A percentile compares a stretch with the other conserved stretches of the same genome.
Evolutionary conservation across 768 basidiomycete genomes (phyloP).

Genomic region (Pisolithus albus): DNA sequence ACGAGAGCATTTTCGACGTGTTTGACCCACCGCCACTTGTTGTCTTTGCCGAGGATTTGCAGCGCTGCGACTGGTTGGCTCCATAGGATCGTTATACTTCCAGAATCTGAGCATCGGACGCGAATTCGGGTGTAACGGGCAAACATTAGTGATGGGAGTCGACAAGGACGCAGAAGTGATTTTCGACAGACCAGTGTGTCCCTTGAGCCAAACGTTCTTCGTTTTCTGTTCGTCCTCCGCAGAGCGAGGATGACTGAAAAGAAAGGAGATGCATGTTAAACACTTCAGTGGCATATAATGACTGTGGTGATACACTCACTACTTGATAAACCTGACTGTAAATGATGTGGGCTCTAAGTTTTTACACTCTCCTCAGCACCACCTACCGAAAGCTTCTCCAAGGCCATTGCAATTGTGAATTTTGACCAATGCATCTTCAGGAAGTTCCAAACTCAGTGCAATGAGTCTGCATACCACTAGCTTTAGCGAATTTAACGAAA

Average conservation of each 20-base stretch:
- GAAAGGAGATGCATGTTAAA: not conserved
- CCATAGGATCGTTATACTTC: constrained; percentile 51
- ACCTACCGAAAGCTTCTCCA: constrained; percentile 37
- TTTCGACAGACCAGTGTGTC: constrained; percentile 41
- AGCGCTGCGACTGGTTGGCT: constrained; percentile 54
- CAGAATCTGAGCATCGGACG: constrained; percentile 35
- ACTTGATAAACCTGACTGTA: constrained; percentile 61
- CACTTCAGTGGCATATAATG: not conserved
- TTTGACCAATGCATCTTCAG: constrained; percentile 46
- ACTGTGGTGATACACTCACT: constrained; percentile 32
- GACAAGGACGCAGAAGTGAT: too few relatives aligned
- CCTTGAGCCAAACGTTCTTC: constrained; percentile 54
- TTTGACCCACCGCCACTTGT: constrained; percentile 51
- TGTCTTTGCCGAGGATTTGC: constrained; percentile 48
- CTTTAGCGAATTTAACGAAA: not conserved
- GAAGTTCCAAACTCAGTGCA: constrained; percentile 46
- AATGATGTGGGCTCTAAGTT: not conserved
- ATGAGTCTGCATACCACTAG: constrained; percentile 32
- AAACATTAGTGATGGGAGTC: not conserved
- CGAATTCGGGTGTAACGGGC: not conserved
- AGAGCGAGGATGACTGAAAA: constrained; percentile 41
- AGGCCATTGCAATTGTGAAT: constrained; percentile 37
- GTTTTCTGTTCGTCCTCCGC: constrained; percentile 44
- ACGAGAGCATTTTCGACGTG: constrained; percentile 56
- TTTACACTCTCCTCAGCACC: not conserved